Evolutionary conservation across 2,329 filamentous ascomycete genomes (phyloP), one percentile per base, ranked within the genome.

Genomic region (Knoxdaviesia capensis): DNA sequence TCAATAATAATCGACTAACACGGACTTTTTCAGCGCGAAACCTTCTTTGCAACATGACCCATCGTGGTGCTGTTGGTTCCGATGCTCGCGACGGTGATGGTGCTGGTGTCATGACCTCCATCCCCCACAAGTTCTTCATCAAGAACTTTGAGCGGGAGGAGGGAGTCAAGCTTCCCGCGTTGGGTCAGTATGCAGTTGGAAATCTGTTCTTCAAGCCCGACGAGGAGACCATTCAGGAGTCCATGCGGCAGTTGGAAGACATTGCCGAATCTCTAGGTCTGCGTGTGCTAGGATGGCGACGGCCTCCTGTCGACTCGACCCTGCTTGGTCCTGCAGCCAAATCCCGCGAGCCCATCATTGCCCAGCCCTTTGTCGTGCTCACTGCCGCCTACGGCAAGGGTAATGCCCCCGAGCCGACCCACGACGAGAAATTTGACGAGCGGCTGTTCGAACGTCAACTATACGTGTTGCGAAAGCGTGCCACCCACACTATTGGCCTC

Each of bases 201-300:
- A 98, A 98, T 63, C 63, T 98, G 54, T 98, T 98, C 68, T 94
- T 98, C 71, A 96, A 94, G 70, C 90, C 88, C 50, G 86, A 94
- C 57, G 73, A 83, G 56, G 82, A 93, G 64, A 80, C 83, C 51
- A 65, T 94, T 57, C 80, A 86, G 55, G 81, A 92, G 64, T 94
- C 87, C 52, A 86, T 90, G 64, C 73, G 77, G 61, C 82, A 82
- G 59, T 92, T 98, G 67, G 87, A 94, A 74, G 81, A 93, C 58
- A 80, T 92, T 65, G 87, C 88, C 59, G 79, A 85, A 58, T 77
- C 78, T 48, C 68, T 96, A 54, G 86, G 84, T 51, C 68, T 98
- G 57, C 78, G 88, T 54, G 85, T 94, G 48, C 67, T 98, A 53
- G 90, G 90, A 58, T 98, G 88, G 88, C 83, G 88, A 71, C 79